phyloP scores from a whole-genome alignment of 1,139 yeast genomes.

The Scheffersomyces segobiensis region DNA sequence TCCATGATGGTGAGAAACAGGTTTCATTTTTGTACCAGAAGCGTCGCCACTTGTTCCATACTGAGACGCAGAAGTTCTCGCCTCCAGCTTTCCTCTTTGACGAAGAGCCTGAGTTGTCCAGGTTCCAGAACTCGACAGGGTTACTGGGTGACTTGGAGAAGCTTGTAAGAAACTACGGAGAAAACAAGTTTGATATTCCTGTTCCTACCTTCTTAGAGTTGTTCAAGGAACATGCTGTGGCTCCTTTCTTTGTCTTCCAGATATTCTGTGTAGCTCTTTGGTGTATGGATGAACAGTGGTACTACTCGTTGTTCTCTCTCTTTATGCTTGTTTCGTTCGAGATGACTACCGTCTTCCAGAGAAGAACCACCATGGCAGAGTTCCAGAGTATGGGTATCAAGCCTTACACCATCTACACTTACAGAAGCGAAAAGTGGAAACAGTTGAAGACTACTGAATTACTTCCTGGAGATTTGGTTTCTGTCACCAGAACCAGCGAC shows the following conservation, averaged over 20 bases:
- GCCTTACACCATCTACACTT: conserved; percentile 77
- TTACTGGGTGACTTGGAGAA: conserved; percentile 59
- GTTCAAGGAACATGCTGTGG: conserved; percentile 96
- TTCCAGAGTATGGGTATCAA: conserved; percentile 97
- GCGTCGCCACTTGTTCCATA: conserved; percentile 79
- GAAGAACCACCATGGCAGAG: conserved; percentile 91
- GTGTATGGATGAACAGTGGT: conserved; percentile 98
- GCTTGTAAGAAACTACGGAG: conserved; percentile 67
- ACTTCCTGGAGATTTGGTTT: conserved; percentile 90
- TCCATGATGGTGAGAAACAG: conserved; percentile 62
- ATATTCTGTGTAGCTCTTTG: conserved; percentile 93
- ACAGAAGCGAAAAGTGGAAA: conserved; percentile 71
- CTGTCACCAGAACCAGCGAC: conserved; percentile 83
- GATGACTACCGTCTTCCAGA: conserved; percentile 91
- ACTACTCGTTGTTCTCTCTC: conserved; percentile 85
- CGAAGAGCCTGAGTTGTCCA: conserved; percentile 55
- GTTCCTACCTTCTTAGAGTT: conserved; percentile 88
- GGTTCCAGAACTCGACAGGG: conserved; percentile 66
- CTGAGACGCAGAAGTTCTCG: conserved; percentile 54
- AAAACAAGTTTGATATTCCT: conserved; percentile 89
- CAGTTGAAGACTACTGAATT: conserved; percentile 70
- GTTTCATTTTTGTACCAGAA: conserved; percentile 84
- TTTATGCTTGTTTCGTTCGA: conserved; percentile 94
- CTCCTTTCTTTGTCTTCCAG: conserved; percentile 97
- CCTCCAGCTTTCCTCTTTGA: conserved; percentile 86